phyloP scores from a whole-genome alignment of 768 basidiomycete species.

The Pleurotus eryngii region DNA sequence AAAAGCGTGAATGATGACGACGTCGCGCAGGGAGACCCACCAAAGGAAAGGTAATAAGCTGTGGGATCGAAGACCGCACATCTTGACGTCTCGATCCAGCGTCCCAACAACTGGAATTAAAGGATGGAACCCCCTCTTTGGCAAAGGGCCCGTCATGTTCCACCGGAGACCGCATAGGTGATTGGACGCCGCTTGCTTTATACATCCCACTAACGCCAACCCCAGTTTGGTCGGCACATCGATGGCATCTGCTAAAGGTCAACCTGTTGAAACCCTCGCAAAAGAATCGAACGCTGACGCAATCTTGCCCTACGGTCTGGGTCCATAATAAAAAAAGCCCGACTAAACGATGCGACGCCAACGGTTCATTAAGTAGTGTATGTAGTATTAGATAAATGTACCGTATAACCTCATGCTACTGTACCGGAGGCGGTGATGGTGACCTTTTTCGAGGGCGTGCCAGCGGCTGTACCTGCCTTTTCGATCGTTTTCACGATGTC shows the following conservation, averaged over 20 bases:
- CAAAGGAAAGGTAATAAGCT: no score
- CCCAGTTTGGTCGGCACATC: background rate
- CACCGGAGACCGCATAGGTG: slow-evolving; percentile 1
- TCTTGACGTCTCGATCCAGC: background rate
- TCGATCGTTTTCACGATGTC: slow-evolving; percentile 65
- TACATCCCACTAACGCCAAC: background rate
- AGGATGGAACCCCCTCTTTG: slow-evolving; percentile 7
- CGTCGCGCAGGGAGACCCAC: no score
- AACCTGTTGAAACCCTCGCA: background rate
- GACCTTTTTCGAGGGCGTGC: slow-evolving; percentile 40
- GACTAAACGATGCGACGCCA: no score
- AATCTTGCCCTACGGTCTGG: background rate
- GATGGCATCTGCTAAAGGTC: no score
- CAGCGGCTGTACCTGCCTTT: slow-evolving; percentile 33
- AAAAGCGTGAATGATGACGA: no score
- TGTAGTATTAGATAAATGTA: background rate
- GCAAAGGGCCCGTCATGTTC: background rate
- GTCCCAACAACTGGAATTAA: background rate
- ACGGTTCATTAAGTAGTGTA: background rate
- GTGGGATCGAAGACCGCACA: no score
- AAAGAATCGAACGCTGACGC: background rate
- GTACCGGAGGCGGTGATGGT: slow-evolving; percentile 60
- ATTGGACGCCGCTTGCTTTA: background rate
- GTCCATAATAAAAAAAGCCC: background rate
- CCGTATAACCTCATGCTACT: slow-evolving; percentile 1